These are phyloP conservation scores for Ogataea methylovora DNA, from an alignment of 805 yeast genomes.

Conservation along the genomic window DNA sequence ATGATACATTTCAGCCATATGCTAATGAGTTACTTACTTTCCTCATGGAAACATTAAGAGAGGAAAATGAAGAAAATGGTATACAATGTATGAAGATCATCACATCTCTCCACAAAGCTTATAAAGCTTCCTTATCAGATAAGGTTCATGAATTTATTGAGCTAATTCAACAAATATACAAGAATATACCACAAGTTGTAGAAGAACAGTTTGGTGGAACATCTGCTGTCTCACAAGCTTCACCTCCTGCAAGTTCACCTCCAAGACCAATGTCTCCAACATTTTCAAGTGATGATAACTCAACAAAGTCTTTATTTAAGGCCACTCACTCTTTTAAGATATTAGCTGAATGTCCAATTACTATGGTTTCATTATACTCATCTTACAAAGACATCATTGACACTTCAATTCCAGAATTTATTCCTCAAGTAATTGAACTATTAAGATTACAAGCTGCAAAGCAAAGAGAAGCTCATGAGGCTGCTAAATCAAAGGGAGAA, in stretches of 20 bases:
- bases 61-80: slow-evolving; percentile 94
- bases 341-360: slow-evolving; percentile 93
- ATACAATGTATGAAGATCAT: slow-evolving; percentile 82
- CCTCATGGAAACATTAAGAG: slow-evolving; percentile 50
- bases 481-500: slow-evolving; percentile 48
- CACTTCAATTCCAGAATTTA: slow-evolving; percentile 62
- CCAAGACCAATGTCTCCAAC: slow-evolving; percentile 33
- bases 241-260: slow-evolving; percentile 6
- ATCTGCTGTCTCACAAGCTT: slow-evolving; percentile 2
- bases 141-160: slow-evolving; percentile 76
- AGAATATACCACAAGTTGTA: slow-evolving; percentile 71
- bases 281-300: slow-evolving; percentile 31
- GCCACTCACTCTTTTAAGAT: slow-evolving; percentile 85
- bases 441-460: slow-evolving; percentile 74
- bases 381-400: slow-evolving; percentile 73
- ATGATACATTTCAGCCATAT: slow-evolving; percentile 71
- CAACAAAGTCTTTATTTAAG: slow-evolving; percentile 46
- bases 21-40: slow-evolving; percentile 52
- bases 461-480: slow-evolving; percentile 60
- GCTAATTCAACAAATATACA: slow-evolving; percentile 67
- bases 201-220: slow-evolving; percentile 50
- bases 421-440: slow-evolving; percentile 74
- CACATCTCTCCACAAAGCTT: slow-evolving; percentile 79
- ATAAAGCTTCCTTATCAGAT: slow-evolving; percentile 57
- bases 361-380: slow-evolving; percentile 87